Evolutionary conservation across 2,329 filamentous ascomycete species (phyloP).

Genomic region (Claviceps cyperi): DNA sequence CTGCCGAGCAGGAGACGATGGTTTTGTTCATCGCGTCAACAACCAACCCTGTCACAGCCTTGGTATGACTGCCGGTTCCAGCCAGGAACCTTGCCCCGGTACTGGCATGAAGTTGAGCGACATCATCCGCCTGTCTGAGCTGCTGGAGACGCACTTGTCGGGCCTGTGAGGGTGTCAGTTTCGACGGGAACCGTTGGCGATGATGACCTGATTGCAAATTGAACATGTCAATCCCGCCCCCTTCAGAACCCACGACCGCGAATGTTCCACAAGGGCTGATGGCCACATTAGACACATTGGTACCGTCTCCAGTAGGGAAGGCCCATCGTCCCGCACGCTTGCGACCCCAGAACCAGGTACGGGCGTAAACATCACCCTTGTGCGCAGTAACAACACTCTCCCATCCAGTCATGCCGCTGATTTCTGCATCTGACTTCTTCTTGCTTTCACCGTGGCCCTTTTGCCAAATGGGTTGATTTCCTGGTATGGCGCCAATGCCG

Average conservation of each 20-base stretch:
- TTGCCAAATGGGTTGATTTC: constrained; percentile 70
- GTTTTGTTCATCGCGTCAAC: constrained; percentile 81
- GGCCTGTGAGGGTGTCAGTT: constrained; percentile 62
- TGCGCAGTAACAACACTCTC: constrained; percentile 94
- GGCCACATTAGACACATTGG: constrained; percentile 73
- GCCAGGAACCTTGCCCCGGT: constrained; percentile 27
- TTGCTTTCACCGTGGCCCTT: constrained; percentile 53
- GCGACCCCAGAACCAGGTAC: constrained; percentile 97
- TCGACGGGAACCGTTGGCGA: constrained; percentile 74
- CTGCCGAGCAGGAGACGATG: constrained; percentile 73
- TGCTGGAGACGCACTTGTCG: constrained; percentile 58
- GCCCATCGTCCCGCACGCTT: constrained; percentile 89
- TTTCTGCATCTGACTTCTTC: constrained; percentile 48
- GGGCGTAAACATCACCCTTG: constrained; percentile 65
- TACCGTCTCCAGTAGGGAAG: constrained; percentile 70
- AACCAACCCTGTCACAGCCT: constrained; percentile 70
- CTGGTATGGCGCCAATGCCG: constrained; percentile 73
- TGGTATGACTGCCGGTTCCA: constrained; percentile 60
- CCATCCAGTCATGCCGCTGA: constrained; percentile 76
- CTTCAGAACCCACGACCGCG: constrained; percentile 72
- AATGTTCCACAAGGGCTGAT: constrained; percentile 91
- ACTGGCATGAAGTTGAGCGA: constrained; percentile 38
- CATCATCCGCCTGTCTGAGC: constrained; percentile 41
- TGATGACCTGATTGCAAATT: constrained; percentile 89
- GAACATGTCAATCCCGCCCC: constrained; percentile 82